phyloP scores from a whole-genome alignment of 1,139 yeast genomes.

The Candida buenavistaensis region DNA sequence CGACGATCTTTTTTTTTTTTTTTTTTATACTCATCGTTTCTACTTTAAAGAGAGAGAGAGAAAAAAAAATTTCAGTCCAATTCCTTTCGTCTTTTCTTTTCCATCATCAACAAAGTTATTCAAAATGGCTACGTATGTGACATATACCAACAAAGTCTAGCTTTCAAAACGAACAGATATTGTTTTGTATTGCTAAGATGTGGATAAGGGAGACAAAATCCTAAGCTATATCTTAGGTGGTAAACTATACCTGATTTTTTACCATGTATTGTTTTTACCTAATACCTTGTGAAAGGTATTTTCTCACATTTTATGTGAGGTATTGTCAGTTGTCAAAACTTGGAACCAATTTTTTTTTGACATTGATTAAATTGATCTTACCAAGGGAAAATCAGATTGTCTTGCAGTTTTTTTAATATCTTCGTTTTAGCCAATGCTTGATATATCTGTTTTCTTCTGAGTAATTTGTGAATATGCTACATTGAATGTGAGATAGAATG shows the following conservation, averaged over 20 bases:
- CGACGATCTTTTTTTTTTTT: constrained; percentile 4
- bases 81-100: not conserved
- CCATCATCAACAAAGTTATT: constrained; percentile 9
- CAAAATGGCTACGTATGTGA: constrained; percentile 22
- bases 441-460: constrained; percentile 53
- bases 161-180: constrained; percentile 4
- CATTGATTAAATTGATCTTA: constrained; percentile 23
- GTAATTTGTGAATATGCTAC: constrained; percentile 16
- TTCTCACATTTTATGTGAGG: constrained; percentile 20
- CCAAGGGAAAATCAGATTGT: constrained; percentile 49
- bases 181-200: constrained; percentile 11
- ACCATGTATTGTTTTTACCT: constrained; percentile 11
- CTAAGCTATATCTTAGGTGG: constrained; percentile 8
- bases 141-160: constrained; percentile 9
- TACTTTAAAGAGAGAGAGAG: not conserved
- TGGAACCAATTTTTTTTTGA: constrained; percentile 15
- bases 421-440: constrained; percentile 47
- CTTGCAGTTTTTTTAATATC: constrained; percentile 39
- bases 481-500: constrained; percentile 39
- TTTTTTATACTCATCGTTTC: not conserved
- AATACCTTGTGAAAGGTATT: constrained; percentile 10
- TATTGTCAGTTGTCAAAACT: constrained; percentile 20
- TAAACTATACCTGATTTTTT: constrained; percentile 9
- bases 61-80: constrained; percentile 9
- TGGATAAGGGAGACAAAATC: constrained; percentile 6